Evolutionary conservation across 2,329 filamentous ascomycete species (phyloP).

Genomic region (Tolypocladium inflatum): DNA sequence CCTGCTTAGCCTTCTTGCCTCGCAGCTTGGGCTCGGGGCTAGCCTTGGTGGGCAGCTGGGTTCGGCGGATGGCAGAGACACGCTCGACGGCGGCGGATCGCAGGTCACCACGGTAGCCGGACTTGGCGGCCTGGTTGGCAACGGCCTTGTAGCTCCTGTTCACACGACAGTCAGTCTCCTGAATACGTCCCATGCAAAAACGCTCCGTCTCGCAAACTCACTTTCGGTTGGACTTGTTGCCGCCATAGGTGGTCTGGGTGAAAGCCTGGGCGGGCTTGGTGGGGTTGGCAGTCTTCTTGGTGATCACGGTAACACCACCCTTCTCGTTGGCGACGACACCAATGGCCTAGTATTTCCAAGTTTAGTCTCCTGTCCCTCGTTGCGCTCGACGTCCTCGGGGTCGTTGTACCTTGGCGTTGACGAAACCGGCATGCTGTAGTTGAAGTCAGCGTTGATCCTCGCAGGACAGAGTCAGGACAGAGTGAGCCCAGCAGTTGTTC

Average conservation of each 20-base stretch:
- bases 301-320: conserved; percentile 69
- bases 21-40: conserved; percentile 64
- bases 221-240: conserved; percentile 68
- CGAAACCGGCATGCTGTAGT: conserved; percentile 74
- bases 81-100: conserved; percentile 73
- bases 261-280: conserved; percentile 64
- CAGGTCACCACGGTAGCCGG: conserved; percentile 75
- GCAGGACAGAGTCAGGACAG: neutral
- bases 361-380: conserved; percentile 4
- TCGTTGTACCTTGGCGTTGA: conserved; percentile 75
- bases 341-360: conserved; percentile 53
- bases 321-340: conserved; percentile 68
- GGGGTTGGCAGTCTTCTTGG: conserved; percentile 68
- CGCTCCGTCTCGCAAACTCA: conserved; percentile 15
- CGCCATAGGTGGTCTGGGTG: conserved; percentile 59
- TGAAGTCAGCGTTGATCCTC: conserved; percentile 22
- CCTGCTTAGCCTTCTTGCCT: conserved; percentile 72
- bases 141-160: conserved; percentile 79
- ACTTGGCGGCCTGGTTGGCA: conserved; percentile 73
- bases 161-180: conserved; percentile 10
- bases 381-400: conserved; percentile 1
- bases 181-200: neutral
- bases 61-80: conserved; percentile 73
- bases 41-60: conserved; percentile 72
- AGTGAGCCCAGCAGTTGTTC: neutral